Percentiles rank a stretch among this genome's conserved stretches.
Evolutionary conservation across 2,329 filamentous ascomycete species (phyloP).

Genomic region (Myriosclerotinia scirpicola): DNA sequence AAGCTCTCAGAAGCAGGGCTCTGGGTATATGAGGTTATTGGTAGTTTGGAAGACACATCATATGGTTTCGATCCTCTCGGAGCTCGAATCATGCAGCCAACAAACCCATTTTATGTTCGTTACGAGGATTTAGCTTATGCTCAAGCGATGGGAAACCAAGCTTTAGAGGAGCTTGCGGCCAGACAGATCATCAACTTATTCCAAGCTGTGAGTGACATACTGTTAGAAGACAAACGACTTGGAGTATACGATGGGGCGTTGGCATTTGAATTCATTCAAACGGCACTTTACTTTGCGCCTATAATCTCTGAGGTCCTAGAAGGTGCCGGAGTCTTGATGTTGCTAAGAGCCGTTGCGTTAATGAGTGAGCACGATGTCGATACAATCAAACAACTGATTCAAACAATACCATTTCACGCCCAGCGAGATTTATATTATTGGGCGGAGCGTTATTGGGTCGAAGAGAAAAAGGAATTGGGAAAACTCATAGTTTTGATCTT

Average conservation of each 20-base stretch:
- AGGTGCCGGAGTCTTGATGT: conserved; percentile 20
- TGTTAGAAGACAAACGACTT: conserved; percentile 15
- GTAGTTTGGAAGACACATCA: conserved; percentile 2
- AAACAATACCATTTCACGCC: background rate
- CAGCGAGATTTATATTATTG: background rate
- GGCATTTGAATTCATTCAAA: conserved; percentile 14
- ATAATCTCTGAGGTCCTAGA: conserved; percentile 6
- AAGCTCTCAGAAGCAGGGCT: conserved; percentile 13
- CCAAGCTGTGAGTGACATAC: conserved; percentile 17
- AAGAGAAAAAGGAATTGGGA: conserved; percentile 15
- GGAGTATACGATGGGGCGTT: background rate
- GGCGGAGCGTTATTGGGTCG: background rate
- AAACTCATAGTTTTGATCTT: conserved; percentile 14
- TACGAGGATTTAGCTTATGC: conserved; percentile 1
- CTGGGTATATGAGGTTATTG: conserved; percentile 17
- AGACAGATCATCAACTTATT: conserved; percentile 20
- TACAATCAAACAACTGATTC: conserved; percentile 5
- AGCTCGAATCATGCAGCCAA: background rate
- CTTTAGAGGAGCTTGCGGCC: background rate
- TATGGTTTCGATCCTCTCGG: conserved; percentile 2
- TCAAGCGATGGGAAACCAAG: conserved; percentile 2
- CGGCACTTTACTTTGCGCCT: conserved; percentile 8
- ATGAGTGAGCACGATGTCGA: conserved; percentile 21
- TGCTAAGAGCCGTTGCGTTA: conserved; percentile 16
- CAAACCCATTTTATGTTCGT: conserved; percentile 8